Evolutionary conservation across 345 rosid species (phyloP), one percentile per base, ranked within the genome.

Genomic region (Pistacia integerrima): DNA sequence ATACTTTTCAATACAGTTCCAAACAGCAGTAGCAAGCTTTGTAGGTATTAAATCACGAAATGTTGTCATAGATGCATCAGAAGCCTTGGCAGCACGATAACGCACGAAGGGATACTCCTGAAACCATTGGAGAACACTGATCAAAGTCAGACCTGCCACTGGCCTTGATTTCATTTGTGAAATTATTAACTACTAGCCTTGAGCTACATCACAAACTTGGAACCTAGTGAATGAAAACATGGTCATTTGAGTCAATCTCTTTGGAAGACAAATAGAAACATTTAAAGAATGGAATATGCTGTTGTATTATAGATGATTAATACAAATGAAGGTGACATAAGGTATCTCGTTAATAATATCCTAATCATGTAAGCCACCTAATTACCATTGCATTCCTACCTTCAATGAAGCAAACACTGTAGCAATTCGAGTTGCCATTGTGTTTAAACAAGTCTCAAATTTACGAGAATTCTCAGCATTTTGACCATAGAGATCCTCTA

Each of bases 341-440:
- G 25, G 33, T 6, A 18, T 61, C 52, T 49, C 7, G 22, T 72
- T 79, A 69, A 67, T 60, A 64, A 73, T 63, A 79, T 67, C 33
- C 61, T 64, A 38, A 49, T 22, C 58, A 58, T 30, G 51, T 20
- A 36, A 38, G 59, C 38, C 20, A 51, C 69, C 61, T 41, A 41
- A 41, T 41, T 41, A 8, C 20, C 25, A 33, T 25, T 71, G 18
- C 35, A 70, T 36, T 67, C 56, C n/a, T 77, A 93, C 98, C 91
- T 91, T 93, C 67, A 95, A 59, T 12, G 98, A 95, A 68, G 98
- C 99, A 85, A 95, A 95, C 16, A 95, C 97, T 44, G 98, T 93
- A 72, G 98, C 86, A 79, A 95, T 78, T 80, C 97, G 88, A 75
- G 88, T 88, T 35, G 99, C 99, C 94, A 95, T 90, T 64, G 82